These are phyloP conservation scores for Fusarium equiseti DNA, from an alignment of 2,329 filamentous ascomycete species.

Conservation along the genomic window DNA sequence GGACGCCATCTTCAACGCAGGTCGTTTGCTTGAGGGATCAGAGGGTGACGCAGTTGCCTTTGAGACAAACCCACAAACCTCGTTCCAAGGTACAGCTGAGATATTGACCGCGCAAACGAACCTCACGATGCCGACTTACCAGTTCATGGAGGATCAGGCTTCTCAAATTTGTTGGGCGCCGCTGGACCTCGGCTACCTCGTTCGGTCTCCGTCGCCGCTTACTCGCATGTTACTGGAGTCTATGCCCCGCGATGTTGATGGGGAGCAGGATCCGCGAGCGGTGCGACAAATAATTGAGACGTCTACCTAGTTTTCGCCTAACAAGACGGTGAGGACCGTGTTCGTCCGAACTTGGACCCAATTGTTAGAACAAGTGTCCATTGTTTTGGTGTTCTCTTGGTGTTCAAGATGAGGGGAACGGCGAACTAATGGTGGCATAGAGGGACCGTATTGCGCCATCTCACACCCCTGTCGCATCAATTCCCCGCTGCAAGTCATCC, in stretches of 20 bases:
- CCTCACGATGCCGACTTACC: conserved; percentile 43
- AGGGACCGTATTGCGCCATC: conserved; percentile 34
- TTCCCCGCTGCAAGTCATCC: not conserved
- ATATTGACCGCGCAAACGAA: conserved; percentile 35
- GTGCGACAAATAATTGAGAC: conserved; percentile 20
- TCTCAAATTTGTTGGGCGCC: conserved; percentile 46
- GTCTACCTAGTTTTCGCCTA: not conserved
- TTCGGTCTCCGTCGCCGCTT: conserved; percentile 45
- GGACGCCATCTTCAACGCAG: conserved; percentile 40
- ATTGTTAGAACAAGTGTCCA: not conserved
- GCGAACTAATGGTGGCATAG: conserved; percentile 33
- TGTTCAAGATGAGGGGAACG: not conserved
- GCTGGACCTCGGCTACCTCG: conserved; percentile 44
- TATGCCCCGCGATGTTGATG: conserved; percentile 37
- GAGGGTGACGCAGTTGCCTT: conserved; percentile 24
- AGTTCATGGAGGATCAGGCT: conserved; percentile 47
- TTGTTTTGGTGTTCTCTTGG: not conserved
- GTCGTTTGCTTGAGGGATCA: conserved; percentile 20
- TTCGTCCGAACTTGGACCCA: not conserved
- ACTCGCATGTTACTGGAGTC: conserved; percentile 46
- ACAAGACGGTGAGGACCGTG: not conserved
- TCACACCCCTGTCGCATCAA: conserved; percentile 6
- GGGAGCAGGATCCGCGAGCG: conserved; percentile 31
- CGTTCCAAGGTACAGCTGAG: conserved; percentile 31
- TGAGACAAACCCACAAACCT: conserved; percentile 22